These are phyloP conservation scores for Pulicaria dysenterica DNA, from an alignment of 129 eudicot species.

Conservation along the genomic window DNA sequence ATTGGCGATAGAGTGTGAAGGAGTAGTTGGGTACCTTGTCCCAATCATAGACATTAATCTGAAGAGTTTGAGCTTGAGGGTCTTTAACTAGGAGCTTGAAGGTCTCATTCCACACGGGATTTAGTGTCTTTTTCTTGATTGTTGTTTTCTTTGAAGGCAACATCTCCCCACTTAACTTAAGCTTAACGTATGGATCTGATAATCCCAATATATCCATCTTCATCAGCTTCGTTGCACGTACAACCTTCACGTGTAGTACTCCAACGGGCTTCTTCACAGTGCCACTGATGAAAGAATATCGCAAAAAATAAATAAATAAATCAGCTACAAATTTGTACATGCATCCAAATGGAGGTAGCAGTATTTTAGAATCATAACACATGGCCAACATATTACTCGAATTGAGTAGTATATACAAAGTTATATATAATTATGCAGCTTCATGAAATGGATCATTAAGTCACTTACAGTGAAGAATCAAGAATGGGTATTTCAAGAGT, in stretches of 20 bases:
- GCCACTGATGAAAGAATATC: slow-evolving; percentile 19
- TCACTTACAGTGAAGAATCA: slow-evolving; percentile 73
- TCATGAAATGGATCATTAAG: not conserved
- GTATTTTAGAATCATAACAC: not conserved
- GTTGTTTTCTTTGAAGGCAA: slow-evolving; percentile 72
- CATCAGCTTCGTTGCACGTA: slow-evolving; percentile 66
- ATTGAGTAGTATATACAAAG: not conserved
- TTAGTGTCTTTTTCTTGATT: slow-evolving; percentile 67
- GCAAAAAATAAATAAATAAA: not conserved
- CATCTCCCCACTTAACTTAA: slow-evolving; percentile 65
- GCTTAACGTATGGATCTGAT: slow-evolving; percentile 87
- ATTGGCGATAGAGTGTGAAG: not conserved
- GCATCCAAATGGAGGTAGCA: not conserved
- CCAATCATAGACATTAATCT: slow-evolving; percentile 76
- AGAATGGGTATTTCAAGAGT: slow-evolving; percentile 82
- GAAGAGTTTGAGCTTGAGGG: slow-evolving; percentile 71
- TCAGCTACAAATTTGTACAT: slow-evolving; percentile 2
- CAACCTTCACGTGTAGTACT: slow-evolving; percentile 71
- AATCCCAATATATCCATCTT: slow-evolving; percentile 81
- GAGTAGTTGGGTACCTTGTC: slow-evolving; percentile 52
- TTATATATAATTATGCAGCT: not conserved
- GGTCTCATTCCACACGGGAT: slow-evolving; percentile 83
- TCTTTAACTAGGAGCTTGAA: slow-evolving; percentile 77
- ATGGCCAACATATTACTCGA: not conserved
- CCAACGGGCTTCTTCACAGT: slow-evolving; percentile 74